These are phyloP conservation scores for Cladosporium sp. DNA, from an alignment of 2,329 filamentous ascomycete genomes.

Conservation along the genomic window DNA sequence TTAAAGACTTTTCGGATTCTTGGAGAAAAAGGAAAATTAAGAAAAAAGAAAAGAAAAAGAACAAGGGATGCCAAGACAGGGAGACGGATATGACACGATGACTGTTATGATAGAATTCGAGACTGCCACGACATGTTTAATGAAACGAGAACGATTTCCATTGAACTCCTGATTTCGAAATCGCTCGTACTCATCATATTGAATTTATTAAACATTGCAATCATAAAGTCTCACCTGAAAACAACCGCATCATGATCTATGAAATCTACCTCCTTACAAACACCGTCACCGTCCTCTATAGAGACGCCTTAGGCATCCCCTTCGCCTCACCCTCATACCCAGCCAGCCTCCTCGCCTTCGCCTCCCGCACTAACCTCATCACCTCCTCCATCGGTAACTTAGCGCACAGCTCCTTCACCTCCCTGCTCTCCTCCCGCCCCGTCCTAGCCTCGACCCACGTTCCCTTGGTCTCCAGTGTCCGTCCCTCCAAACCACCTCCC, in stretches of 20 bases:
- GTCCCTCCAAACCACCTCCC: slow-evolving; percentile 30
- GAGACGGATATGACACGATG: not conserved
- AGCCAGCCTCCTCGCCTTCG: slow-evolving; percentile 34
- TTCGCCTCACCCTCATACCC: slow-evolving; percentile 40
- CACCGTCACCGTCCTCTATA: slow-evolving; percentile 21
- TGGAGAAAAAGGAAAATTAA: not conserved
- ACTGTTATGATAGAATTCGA: not conserved
- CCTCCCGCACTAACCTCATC: slow-evolving; percentile 32
- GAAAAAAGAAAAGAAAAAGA: not conserved
- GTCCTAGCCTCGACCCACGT: slow-evolving; percentile 35
- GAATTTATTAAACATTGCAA: not conserved
- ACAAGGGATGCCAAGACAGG: not conserved
- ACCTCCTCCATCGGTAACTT: slow-evolving; percentile 33
- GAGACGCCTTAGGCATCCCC: slow-evolving; percentile 36
- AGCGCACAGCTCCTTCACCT: slow-evolving; percentile 29
- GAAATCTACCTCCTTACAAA: not conserved
- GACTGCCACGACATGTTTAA: not conserved
- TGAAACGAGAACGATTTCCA: not conserved
- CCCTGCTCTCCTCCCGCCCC: slow-evolving; percentile 33
- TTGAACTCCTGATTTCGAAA: not conserved
- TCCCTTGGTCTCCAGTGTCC: slow-evolving; percentile 34
- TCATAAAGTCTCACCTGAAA: not conserved
- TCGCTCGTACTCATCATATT: too few relatives aligned
- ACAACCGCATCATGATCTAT: not conserved
- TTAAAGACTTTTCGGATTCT: not conserved